A percentile compares a stretch with the other conserved stretches of the same genome.
phyloP scores from a whole-genome alignment of 352 stramenopile species.

The Phytophthora megakarya region DNA sequence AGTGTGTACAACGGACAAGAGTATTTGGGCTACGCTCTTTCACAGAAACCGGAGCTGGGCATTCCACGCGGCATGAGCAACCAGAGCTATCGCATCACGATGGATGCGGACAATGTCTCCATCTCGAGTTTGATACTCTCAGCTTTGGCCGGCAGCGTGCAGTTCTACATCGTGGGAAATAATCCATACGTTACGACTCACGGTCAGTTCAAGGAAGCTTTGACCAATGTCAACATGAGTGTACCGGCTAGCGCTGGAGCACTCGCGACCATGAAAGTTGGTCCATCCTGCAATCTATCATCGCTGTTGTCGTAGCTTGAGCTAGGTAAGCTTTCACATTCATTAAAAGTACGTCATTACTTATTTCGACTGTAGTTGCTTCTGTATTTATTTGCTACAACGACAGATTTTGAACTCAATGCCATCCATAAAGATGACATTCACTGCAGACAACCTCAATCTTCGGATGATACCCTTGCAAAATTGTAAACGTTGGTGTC shows the following conservation, averaged over 20 bases:
- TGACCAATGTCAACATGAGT: constrained; percentile 58
- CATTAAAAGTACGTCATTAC: no score
- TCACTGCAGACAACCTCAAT: no score
- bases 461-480: no score
- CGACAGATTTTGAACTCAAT: no score
- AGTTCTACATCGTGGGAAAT: constrained; percentile 62
- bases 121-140: constrained; percentile 48
- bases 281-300: constrained; percentile 17
- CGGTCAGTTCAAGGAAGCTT: constrained; percentile 38
- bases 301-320: constrained; percentile 26
- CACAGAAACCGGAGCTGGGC: constrained; percentile 42
- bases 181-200: constrained; percentile 48
- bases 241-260: constrained; percentile 27
- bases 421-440: no score
- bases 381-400: no score
- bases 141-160: constrained; percentile 32
- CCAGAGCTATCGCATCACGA: constrained; percentile 50
- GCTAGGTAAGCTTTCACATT: no score
- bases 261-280: constrained; percentile 23
- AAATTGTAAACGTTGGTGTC: no score
- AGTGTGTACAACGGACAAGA: constrained; percentile 64
- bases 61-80: constrained; percentile 54
- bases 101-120: constrained; percentile 36
- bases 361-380: no score
- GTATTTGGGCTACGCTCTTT: constrained; percentile 67